Evolutionary conservation across 2,329 filamentous ascomycete species (phyloP), one percentile per base, ranked within the genome.

Genomic region (Claviceps capensis): DNA sequence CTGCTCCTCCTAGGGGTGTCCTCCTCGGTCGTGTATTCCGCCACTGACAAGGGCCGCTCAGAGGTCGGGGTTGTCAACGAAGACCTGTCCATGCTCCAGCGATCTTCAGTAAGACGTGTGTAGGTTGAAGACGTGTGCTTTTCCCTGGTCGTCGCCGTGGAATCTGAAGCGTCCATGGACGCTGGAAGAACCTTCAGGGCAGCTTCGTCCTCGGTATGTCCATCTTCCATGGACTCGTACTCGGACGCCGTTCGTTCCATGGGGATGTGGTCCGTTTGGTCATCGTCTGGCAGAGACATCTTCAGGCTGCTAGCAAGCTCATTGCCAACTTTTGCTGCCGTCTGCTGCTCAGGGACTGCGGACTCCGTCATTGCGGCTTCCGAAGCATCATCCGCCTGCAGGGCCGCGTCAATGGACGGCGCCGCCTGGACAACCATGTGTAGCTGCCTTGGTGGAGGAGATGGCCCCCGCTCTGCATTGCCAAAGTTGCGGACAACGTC

Each of bases 111-210:
- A 6, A 57, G 61, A n/a, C 67, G 65, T 13, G 67, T 69, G 50
- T 63, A 69, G 36, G 69, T 61, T 5, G 67, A 70, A 16, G 67
- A 69, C 7, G 63, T 64, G 55, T 67, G 66, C 53, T 67, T 69
- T 54, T 62, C 63, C 52, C 53, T 55, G 2, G 58, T 60, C 2
- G 58, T 59, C 9, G 59, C 51, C 11, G 60, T 50, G 8, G 62
- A 61, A 45, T 65, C 61, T 3, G 63, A 64, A 47, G 54, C 60
- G 46, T 67, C 61, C 0, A 57, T 54, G 30, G 37, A 11, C 36
- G 42, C 37, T 30, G n/a, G 37, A n/a, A 11, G 17, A 16, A 48
- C 30, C 46, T 41, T 52, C 22, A 50, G 19, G 4, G 26, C 22
- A n/a, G 17, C 52, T 2, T 54, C 49, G 5, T 54, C 45, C 34